Base-by-base conservation (phyloP, 176 grass and related monocot species). In the Avena insularis region DNA sequence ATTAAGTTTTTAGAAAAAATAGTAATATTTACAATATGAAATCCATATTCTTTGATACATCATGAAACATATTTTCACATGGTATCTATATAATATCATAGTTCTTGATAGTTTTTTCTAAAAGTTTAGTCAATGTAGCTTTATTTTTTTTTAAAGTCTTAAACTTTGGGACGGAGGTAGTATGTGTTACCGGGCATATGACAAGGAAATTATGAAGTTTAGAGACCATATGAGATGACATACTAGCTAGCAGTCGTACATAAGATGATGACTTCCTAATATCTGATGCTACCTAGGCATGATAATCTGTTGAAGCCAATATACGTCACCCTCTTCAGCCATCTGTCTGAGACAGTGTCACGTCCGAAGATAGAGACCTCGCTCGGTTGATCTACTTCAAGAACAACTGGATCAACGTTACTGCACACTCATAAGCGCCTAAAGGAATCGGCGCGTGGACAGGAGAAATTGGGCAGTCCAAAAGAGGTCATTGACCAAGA, bases 391-490 rank as follows among this genome's bases (percentile, higher is more conserved):
- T 29, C 29, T 29, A 29, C 29, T 29, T 21, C 19, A 9, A 56
- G 16, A 56, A 5, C 4, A 15, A 16, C 53, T 14, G 17, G 17
- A 57, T 19, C 16, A 20, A 57, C 1, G 1, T 20, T 6, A 57
- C 17, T 7, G 4, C 1, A 19, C 16, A 56, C 54, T 19, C 54
- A 55, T 55, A 55, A 55, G 27, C 25, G 14, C 16, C 54, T 56
- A 56, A 15, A 19, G 5, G 16, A 5, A 0, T 56, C 1, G 6
- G 6, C 16, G 17, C 19, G 55, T 20, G 55, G 17, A 57, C 17
- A 0, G 5, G 4, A 57, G 0, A 0, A 19, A 16, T 4, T 6
- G 19, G 19, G 17, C 1, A 8, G 5, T 19, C 6, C 1, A 6
- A 4, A 8, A 15, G 55, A 57, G 19, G 17, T 1, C 5, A 1